phyloP scores from a whole-genome alignment of 345 rosid genomes.

The Barbarea vulgaris region DNA sequence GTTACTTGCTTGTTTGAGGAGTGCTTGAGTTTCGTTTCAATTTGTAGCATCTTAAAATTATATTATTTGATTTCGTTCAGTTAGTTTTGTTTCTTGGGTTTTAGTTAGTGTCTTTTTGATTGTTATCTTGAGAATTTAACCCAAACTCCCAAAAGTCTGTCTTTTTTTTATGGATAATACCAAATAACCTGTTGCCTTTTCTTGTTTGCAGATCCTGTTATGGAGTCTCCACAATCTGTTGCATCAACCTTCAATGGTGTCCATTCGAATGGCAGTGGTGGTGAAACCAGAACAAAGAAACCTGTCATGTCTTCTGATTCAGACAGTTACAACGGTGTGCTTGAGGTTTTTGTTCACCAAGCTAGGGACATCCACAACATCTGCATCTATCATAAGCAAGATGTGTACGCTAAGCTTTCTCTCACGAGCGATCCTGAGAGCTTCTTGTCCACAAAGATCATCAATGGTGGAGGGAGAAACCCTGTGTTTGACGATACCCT shows the following conservation, averaged over 20 bases:
- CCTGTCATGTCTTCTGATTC: slow-evolving; percentile 34
- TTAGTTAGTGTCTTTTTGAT: slow-evolving; percentile 11
- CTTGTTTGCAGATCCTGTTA: slow-evolving; percentile 39
- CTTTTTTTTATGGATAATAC: neutral
- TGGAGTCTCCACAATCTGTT: slow-evolving; percentile 97
- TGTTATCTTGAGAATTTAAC: neutral
- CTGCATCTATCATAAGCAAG: slow-evolving; percentile 99
- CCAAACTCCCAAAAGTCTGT: neutral
- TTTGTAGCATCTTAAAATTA: slow-evolving; percentile 14
- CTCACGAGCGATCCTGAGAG: slow-evolving; percentile 72
- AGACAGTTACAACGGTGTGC: slow-evolving; percentile 54
- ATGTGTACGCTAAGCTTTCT: slow-evolving; percentile 96
- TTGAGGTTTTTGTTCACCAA: slow-evolving; percentile 81
- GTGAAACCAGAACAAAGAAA: slow-evolving; percentile 46
- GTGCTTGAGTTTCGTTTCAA: slow-evolving; percentile 16
- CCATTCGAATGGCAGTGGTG: slow-evolving; percentile 47
- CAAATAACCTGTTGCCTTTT: neutral
- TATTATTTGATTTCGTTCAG: neutral
- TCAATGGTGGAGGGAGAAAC: slow-evolving; percentile 97
- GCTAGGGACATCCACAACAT: slow-evolving; percentile 98
- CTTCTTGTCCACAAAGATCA: slow-evolving; percentile 78
- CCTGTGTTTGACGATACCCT: slow-evolving; percentile 89
- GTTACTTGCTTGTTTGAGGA: neutral
- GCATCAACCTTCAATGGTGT: slow-evolving; percentile 67
- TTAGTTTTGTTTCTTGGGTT: slow-evolving; percentile 2